phyloP scores from a whole-genome alignment of 2,329 filamentous ascomycete genomes.

The Aphanoascus verrucosus region DNA sequence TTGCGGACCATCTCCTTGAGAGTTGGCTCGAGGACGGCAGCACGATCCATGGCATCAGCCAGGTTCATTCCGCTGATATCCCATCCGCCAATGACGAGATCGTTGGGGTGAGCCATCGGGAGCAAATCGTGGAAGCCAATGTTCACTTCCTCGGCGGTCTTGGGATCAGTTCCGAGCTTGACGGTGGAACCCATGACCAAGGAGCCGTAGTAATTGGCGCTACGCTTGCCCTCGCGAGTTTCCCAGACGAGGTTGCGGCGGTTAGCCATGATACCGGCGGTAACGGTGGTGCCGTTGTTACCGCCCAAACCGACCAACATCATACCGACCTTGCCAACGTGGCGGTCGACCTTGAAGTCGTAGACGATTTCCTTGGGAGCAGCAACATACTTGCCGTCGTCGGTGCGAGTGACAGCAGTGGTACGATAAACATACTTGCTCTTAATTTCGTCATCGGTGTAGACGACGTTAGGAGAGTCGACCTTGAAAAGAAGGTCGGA shows the following conservation, averaged over 20 bases:
- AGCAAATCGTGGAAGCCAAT: conserved; percentile 90
- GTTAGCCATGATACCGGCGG: conserved; percentile 94
- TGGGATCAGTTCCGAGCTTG: conserved; percentile 82
- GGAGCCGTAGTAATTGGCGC: conserved; percentile 96
- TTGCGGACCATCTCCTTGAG: conserved; percentile 83
- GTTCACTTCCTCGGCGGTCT: conserved; percentile 82
- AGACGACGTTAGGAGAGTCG: conserved; percentile 81
- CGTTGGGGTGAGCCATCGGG: conserved; percentile 95
- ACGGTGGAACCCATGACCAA: conserved; percentile 94
- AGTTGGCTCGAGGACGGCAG: conserved; percentile 86
- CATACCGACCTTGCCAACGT: conserved; percentile 83
- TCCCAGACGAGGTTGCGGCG: conserved; percentile 79
- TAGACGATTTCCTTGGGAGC: conserved; percentile 81
- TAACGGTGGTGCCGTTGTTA: conserved; percentile 96
- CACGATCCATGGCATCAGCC: conserved; percentile 87
- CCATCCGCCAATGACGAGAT: conserved; percentile 91
- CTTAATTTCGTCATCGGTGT: conserved; percentile 77
- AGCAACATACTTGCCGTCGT: conserved; percentile 67
- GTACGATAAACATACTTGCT: conserved; percentile 96
- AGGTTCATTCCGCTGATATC: conserved; percentile 90
- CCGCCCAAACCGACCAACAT: conserved; percentile 98
- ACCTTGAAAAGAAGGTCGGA: conserved; percentile 61
- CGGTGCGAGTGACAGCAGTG: conserved; percentile 63
- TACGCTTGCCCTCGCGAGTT: conserved; percentile 74
- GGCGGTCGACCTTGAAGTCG: conserved; percentile 94